phyloP scores from a whole-genome alignment of 2,329 filamentous ascomycete genomes.

The Clarireedia homoeocarpa region DNA sequence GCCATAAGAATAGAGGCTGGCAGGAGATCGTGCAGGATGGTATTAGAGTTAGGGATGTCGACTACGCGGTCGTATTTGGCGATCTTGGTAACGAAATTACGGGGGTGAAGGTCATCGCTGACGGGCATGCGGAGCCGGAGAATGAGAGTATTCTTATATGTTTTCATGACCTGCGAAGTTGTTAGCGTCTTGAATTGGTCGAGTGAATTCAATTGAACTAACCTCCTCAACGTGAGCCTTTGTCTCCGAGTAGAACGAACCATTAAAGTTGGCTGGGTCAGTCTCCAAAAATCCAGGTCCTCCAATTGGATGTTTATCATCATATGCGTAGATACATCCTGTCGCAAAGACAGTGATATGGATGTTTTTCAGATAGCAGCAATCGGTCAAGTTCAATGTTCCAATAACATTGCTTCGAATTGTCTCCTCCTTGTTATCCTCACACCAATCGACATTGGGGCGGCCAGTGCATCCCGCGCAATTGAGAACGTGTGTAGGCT shows the following conservation, averaged over 20 bases:
- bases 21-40: slow-evolving; percentile 56
- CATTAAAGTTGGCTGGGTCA: slow-evolving; percentile 56
- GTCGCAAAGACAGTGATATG: slow-evolving; percentile 61
- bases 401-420: slow-evolving; percentile 61
- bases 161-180: slow-evolving; percentile 46
- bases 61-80: slow-evolving; percentile 56
- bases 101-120: slow-evolving; percentile 56
- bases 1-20: slow-evolving; percentile 53
- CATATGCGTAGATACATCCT: slow-evolving; percentile 60
- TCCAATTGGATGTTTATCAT: slow-evolving; percentile 51
- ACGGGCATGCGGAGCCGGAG: slow-evolving; percentile 63
- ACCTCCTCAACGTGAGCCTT: slow-evolving; percentile 60
- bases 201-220: slow-evolving; percentile 19
- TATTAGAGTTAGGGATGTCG: slow-evolving; percentile 62
- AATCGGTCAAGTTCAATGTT: slow-evolving; percentile 54
- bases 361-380: slow-evolving; percentile 49
- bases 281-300: slow-evolving; percentile 54
- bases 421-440: slow-evolving; percentile 60
- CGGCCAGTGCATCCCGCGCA: slow-evolving; percentile 58
- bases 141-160: slow-evolving; percentile 54
- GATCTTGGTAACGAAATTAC: slow-evolving; percentile 65
- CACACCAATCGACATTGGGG: slow-evolving; percentile 65
- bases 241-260: slow-evolving; percentile 61
- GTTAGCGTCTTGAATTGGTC: slow-evolving; percentile 7
- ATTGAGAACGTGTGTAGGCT: slow-evolving; percentile 60